Evolutionary conservation across 805 yeast genomes (phyloP), one percentile per base, ranked within the genome.

Genomic region (Wickerhamiella spandovensis): DNA sequence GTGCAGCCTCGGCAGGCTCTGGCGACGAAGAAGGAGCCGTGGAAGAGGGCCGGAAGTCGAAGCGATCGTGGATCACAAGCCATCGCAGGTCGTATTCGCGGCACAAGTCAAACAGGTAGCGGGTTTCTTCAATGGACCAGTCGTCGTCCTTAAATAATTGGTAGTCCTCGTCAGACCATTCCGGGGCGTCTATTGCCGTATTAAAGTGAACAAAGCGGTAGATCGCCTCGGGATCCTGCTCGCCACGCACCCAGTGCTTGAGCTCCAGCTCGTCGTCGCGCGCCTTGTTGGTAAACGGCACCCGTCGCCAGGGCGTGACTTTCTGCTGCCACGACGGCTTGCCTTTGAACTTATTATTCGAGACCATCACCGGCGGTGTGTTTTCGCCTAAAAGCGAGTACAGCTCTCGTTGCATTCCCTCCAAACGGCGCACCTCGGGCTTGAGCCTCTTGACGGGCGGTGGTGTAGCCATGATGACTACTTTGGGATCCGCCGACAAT

Each of bases 341-440:
- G 52, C 81, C 85, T 55, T 81, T 82, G 61, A 80, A 80, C 54
- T 78, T 73, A 48, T 64, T 67, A 48, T 70, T 55, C 48, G 72
- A 71, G n/a, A 75, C 75, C n/a, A 74, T 75, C 7, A 75, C 77
- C 0, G 97, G 89, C 0, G 98, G 96, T 1, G 95, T 79, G 64
- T 87, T 87, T 39, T 92, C 89, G 5, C 99, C 98, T 41, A 92
- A 70, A 48, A 94, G 72, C 56, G 83, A 84, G 65, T 83, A 89
- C 49, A 92, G 70, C 64, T 92, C 98, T 57, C 97, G 75, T 54
- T 85, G 89, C 78, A 90, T 83, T 23, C 95, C 95, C 10, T 69
- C 79, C 43, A 54, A 56, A 22, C 55, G 56, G 3, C 58, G 54
- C 46, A 58, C 61, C 45, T 63, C 68, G 2, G 61, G 53, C 54